These are phyloP conservation scores for Umbelopsis sp. DNA, from an alignment of 371 early-diverging fungal genomes.

Conservation along the genomic window DNA sequence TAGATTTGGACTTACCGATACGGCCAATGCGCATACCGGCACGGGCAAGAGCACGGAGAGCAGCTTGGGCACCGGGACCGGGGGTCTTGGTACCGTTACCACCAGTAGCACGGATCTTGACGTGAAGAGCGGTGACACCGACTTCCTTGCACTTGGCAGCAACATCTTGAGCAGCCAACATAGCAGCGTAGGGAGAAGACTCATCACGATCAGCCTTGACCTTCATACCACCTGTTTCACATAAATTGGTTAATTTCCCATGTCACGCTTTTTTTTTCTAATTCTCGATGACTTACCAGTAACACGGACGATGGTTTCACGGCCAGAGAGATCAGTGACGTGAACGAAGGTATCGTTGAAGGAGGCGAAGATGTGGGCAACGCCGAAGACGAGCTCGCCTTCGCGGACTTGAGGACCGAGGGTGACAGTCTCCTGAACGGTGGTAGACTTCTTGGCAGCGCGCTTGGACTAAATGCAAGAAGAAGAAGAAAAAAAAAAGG, in stretches of 20 bases:
- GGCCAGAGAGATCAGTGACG: conserved; percentile 99
- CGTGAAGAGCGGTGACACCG: conserved; percentile 99
- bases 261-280: background rate
- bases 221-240: conserved; percentile 96
- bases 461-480: conserved; percentile 65
- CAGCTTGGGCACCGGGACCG: conserved; percentile 99
- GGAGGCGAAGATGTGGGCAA: conserved; percentile 99
- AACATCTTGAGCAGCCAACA: conserved; percentile 99
- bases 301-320: conserved; percentile 99
- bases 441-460: conserved; percentile 66
- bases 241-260: no score
- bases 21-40: conserved; percentile 99
- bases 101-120: conserved; percentile 99
- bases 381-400: conserved; percentile 99
- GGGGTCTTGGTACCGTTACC: conserved; percentile 99
- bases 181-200: conserved; percentile 99
- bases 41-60: conserved; percentile 99
- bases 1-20: conserved; percentile 66
- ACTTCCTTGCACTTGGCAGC: conserved; percentile 99
- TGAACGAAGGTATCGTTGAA: conserved; percentile 99
- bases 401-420: conserved; percentile 98
- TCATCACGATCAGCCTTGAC: conserved; percentile 99
- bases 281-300: conserved; percentile 76
- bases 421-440: conserved; percentile 83
- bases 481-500: conserved; percentile 3